A percentile compares a stretch with the other conserved stretches of the same genome.
These are phyloP conservation scores for Noccaea bulbosa DNA, from an alignment of 345 rosid species.

Conservation along the genomic window DNA sequence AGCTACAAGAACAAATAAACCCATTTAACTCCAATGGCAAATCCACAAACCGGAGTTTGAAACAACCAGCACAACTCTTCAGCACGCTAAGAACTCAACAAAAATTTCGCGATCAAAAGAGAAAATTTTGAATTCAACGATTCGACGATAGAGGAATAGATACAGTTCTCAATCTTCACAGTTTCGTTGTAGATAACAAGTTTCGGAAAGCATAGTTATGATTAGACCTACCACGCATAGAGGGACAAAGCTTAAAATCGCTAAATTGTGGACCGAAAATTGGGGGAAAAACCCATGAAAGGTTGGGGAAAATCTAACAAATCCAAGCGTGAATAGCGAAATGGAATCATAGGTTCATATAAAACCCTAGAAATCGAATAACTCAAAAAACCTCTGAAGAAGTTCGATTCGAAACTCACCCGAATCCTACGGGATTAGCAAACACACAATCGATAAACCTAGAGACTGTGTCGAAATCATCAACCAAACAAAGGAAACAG, in stretches of 20 bases:
- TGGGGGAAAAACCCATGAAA: not conserved
- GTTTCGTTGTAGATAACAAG: not conserved
- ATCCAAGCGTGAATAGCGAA: conserved; percentile 12
- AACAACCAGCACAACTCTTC: not conserved
- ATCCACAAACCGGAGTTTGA: not conserved
- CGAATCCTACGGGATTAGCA: not conserved
- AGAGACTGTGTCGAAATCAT: conserved; percentile 6
- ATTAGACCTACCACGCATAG: not conserved
- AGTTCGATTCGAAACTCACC: conserved; percentile 7
- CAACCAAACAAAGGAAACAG: not conserved
- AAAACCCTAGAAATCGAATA: conserved; percentile 8
- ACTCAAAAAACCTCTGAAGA: not conserved
- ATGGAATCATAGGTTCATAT: not conserved
- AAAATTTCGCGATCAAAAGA: too few species aligned
- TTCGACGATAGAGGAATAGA: not conserved
- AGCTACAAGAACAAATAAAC: not conserved
- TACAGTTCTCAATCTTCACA: not conserved
- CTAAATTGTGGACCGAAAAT: not conserved
- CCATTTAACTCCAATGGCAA: not conserved
- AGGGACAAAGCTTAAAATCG: not conserved
- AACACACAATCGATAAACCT: not conserved
- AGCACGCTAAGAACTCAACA: not conserved
- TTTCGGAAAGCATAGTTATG: not conserved
- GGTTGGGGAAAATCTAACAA: not conserved
- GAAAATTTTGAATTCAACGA: not conserved